Base-by-base conservation (phyloP, 2,329 filamentous ascomycete genomes). In the Pseudocercospora pini-densiflorae region DNA sequence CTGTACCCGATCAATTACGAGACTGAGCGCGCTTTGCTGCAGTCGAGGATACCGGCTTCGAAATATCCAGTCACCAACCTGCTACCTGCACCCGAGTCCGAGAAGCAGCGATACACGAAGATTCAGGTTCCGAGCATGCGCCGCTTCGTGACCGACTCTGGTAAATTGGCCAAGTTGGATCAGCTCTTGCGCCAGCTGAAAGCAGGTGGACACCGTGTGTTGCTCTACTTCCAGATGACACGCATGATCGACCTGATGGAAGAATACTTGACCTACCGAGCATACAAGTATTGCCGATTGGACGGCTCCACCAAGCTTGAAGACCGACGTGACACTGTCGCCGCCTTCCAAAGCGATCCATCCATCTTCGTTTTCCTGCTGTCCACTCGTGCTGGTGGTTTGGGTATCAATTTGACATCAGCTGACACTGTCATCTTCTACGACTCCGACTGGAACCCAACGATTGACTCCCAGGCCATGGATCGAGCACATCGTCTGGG, bases 191-290 rank as follows among this genome's bases (percentile, higher is more conserved):
- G 92, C 77, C 87, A 93, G 78, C 89, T 99, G 75, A 99, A 98
- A 85, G 91, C 93, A 68, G 92, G 91, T 69, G 92, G 92, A 40
- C 95, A 99, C 74, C 93, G 95, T 76, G 95, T 99, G 23, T 85
- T 99, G 62, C 84, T 99, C 21, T 99, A 99, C 85, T 99, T 99
- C 92, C 95, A 99, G 84, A 99, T 99, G 95, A 99, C 95, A 3
- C 92, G 92, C 77, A 99, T 99, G 95, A 98, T 99, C 77, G 94
- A 99, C 78, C 84, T 99, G 67, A 98, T 98, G 92, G 95, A 99
- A 79, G 95, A 99, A 81, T 99, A 98, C 74, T 85, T 99, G 66
- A 98, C 95, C 0, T 98, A 98, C 82, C 92, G 95, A 78, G 97
- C 98, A 82, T 98, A 97, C 89, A 97, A 97, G 80, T 99, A 97